These are phyloP conservation scores for Phialemonium atrogriseum DNA, from an alignment of 2,329 filamentous ascomycete genomes.

Conservation along the genomic window DNA sequence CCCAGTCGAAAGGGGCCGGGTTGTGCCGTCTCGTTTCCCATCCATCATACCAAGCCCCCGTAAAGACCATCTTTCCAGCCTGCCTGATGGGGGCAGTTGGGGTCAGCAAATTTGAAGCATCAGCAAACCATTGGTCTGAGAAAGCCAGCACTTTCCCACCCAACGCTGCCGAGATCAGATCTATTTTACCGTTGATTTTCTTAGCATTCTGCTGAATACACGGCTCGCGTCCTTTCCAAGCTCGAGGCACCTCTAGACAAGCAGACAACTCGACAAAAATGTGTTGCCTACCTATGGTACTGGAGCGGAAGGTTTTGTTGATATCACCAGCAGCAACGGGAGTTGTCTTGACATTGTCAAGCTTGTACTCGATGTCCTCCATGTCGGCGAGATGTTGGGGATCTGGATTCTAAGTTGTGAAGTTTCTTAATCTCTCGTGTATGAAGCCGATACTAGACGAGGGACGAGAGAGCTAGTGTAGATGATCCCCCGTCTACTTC, in stretches of 20 bases:
- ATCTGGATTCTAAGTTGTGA: too few relatives aligned
- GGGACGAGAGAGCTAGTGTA: too few relatives aligned
- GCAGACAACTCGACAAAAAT: slow-evolving; percentile 16
- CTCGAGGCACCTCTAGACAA: too few relatives aligned
- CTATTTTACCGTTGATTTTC: slow-evolving; percentile 29
- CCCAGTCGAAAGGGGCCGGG: slow-evolving; percentile 56
- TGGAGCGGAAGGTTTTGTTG: slow-evolving; percentile 53
- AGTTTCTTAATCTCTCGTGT: too few relatives aligned
- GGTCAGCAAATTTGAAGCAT: slow-evolving; percentile 55
- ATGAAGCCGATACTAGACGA: too few relatives aligned
- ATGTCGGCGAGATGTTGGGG: slow-evolving; percentile 29
- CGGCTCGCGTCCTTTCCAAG: too few relatives aligned
- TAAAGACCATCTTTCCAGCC: slow-evolving; percentile 60
- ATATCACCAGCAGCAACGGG: slow-evolving; percentile 44
- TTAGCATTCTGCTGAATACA: too few relatives aligned
- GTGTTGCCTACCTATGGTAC: slow-evolving; percentile 53
- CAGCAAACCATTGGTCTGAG: slow-evolving; percentile 63
- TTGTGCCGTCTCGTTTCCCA: slow-evolving; percentile 65
- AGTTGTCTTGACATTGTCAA: slow-evolving; percentile 45
- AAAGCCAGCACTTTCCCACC: slow-evolving; percentile 57
- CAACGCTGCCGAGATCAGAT: slow-evolving; percentile 51
- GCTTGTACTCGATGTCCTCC: slow-evolving; percentile 42
- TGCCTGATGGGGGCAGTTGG: slow-evolving; percentile 55
- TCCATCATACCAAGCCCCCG: slow-evolving; percentile 63
- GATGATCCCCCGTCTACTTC: too few relatives aligned